Conservation (phyloP, 2,329 filamentous ascomycete genomes). For the Xylogone sp. region DNA sequence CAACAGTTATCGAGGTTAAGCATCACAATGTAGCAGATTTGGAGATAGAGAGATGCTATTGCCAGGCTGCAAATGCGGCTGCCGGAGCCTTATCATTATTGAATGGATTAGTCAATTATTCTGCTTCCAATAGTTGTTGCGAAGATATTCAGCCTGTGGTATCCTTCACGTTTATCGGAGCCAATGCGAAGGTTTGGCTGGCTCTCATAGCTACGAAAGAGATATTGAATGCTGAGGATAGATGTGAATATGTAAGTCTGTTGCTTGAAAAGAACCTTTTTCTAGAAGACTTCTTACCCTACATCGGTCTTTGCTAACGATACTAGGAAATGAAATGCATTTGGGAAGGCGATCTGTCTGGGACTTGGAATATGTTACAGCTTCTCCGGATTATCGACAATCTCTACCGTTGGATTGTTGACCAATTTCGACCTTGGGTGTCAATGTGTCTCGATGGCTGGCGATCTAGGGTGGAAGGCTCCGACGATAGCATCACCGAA, state of each 20-base stretch:
- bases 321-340: slow-evolving; percentile 3
- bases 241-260: slow-evolving; percentile 4
- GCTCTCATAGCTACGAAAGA: background rate
- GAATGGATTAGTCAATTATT: background rate
- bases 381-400: slow-evolving; percentile 4
- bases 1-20: slow-evolving; percentile 3
- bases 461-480: no score
- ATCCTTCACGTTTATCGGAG: slow-evolving; percentile 4
- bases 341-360: background rate
- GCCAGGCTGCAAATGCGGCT: slow-evolving; percentile 2
- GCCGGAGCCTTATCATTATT: slow-evolving; percentile 2
- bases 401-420: slow-evolving; percentile 3
- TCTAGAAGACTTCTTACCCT: no score
- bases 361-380: slow-evolving; percentile 1
- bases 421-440: slow-evolving; percentile 5
- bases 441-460: slow-evolving; percentile 3
- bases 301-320: background rate
- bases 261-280: no score
- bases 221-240: background rate
- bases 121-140: background rate
- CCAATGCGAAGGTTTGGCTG: slow-evolving; percentile 3
- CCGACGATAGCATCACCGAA: no score
- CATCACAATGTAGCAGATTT: background rate
- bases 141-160: slow-evolving; percentile 4
- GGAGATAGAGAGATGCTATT: slow-evolving; percentile 2